phyloP scores from a whole-genome alignment of 352 stramenopile species.

The Phytophthora macrochlamydospora region DNA sequence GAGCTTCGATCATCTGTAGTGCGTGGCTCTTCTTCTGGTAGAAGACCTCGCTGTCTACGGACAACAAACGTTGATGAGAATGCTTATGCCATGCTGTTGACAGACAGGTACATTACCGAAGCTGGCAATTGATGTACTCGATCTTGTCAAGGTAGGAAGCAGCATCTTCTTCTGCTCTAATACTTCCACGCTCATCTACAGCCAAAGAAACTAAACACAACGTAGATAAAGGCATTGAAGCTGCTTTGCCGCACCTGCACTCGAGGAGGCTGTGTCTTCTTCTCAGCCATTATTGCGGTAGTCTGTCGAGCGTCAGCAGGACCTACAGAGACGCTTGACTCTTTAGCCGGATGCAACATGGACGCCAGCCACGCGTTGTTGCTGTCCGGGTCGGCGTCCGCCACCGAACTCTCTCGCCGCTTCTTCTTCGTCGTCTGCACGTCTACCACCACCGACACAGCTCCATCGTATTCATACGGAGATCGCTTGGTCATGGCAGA shows the following conservation, averaged over 20 bases:
- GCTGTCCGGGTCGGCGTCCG: conserved; percentile 6
- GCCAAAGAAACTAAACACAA: no score
- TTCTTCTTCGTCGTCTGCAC: conserved; percentile 30
- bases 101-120: conserved; percentile 34
- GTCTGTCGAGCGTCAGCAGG: conserved; percentile 5
- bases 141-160: conserved; percentile 86
- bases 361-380: conserved; percentile 34
- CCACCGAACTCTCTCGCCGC: conserved; percentile 9
- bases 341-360: conserved; percentile 17
- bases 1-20: conserved; percentile 14
- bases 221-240: no score
- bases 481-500: conserved; percentile 42
- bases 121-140: conserved; percentile 87
- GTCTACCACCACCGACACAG: conserved; percentile 5
- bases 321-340: conserved; percentile 3
- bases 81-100: no score
- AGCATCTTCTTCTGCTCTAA: conserved; percentile 84
- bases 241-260: no score
- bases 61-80: not conserved
- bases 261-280: conserved; percentile 1
- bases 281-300: conserved; percentile 13
- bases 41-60: conserved; percentile 46
- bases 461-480: conserved; percentile 37
- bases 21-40: conserved; percentile 28
- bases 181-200: conserved; percentile 58